These are phyloP conservation scores for Artemisia tridentata DNA, from an alignment of 129 eudicot species.

Conservation along the genomic window DNA sequence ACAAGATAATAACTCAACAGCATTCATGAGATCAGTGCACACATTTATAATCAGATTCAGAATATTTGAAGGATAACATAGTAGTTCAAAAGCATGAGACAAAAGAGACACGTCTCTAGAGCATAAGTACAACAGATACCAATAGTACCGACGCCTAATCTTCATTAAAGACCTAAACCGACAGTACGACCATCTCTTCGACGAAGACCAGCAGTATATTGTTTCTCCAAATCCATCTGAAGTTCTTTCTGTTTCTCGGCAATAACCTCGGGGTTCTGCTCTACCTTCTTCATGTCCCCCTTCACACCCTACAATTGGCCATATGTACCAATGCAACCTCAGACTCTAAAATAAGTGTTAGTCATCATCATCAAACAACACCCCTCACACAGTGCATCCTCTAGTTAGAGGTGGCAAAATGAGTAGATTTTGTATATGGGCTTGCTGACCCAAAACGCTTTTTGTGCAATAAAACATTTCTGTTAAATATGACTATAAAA, in stretches of 20 bases:
- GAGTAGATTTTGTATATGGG: not conserved
- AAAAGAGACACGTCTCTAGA: slow-evolving; percentile 15
- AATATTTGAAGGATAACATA: slow-evolving; percentile 6
- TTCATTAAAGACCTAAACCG: slow-evolving; percentile 77
- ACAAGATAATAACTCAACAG: not conserved
- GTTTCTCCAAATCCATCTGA: slow-evolving; percentile 82
- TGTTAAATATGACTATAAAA: not conserved
- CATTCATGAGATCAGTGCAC: slow-evolving; percentile 1
- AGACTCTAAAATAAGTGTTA: slow-evolving; percentile 97
- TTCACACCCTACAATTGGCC: slow-evolving; percentile 99
- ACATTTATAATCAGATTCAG: slow-evolving; percentile 4
- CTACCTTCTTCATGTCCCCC: slow-evolving; percentile 67
- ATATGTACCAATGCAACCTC: slow-evolving; percentile 66
- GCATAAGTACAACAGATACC: slow-evolving; percentile 32
- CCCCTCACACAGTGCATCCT: slow-evolving; percentile 4
- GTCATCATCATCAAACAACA: slow-evolving; percentile 49
- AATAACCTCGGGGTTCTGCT: slow-evolving; percentile 41
- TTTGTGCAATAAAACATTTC: not conserved
- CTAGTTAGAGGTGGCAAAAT: slow-evolving; percentile 2
- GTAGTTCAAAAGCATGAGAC: slow-evolving; percentile 5
- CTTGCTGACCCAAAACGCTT: not conserved
- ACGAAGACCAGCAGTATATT: slow-evolving; percentile 90
- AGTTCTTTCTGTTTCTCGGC: slow-evolving; percentile 66
- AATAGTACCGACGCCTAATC: not conserved
- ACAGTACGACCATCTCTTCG: slow-evolving; percentile 97